A percentile compares a stretch with the other conserved stretches of the same genome.
Conservation (phyloP, 2,329 filamentous ascomycete genomes). For the Xylaria polymorpha region DNA sequence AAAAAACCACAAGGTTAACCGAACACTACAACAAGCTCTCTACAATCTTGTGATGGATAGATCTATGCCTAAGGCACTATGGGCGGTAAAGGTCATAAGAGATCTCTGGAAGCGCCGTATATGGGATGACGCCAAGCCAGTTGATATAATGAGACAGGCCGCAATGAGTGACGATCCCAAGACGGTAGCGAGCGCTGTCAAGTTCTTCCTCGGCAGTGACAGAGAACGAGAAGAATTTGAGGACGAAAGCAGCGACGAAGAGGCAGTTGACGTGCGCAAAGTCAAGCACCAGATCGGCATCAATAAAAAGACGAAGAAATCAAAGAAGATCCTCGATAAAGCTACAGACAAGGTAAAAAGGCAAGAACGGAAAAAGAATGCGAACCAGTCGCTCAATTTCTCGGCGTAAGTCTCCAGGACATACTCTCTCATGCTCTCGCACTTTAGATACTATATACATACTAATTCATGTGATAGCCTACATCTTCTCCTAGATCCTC, state of each 20-base stretch:
- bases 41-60: constrained; percentile 92
- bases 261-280: constrained; percentile 80
- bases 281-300: constrained; percentile 87
- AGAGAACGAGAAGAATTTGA: constrained; percentile 94
- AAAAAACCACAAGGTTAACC: constrained; percentile 92
- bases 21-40: constrained; percentile 90
- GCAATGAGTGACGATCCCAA: constrained; percentile 91
- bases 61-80: constrained; percentile 85
- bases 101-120: constrained; percentile 97
- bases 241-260: constrained; percentile 88
- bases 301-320: constrained; percentile 97
- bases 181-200: constrained; percentile 85
- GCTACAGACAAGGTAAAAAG: constrained; percentile 85
- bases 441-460: not conserved
- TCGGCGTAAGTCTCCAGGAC: constrained; percentile 67
- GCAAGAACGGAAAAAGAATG: constrained; percentile 87
- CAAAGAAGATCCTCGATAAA: constrained; percentile 79
- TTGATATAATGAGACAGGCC: constrained; percentile 98
- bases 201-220: constrained; percentile 96
- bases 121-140: constrained; percentile 93
- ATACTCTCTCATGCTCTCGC: not conserved
- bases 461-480: constrained; percentile 55
- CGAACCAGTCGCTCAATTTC: constrained; percentile 92
- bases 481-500: constrained; percentile 92
- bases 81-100: constrained; percentile 94